Percentiles rank a stretch among this genome's conserved stretches.
These are phyloP conservation scores for Fusarium sulawesiense DNA, from an alignment of 2,329 filamentous ascomycete species.

Conservation along the genomic window DNA sequence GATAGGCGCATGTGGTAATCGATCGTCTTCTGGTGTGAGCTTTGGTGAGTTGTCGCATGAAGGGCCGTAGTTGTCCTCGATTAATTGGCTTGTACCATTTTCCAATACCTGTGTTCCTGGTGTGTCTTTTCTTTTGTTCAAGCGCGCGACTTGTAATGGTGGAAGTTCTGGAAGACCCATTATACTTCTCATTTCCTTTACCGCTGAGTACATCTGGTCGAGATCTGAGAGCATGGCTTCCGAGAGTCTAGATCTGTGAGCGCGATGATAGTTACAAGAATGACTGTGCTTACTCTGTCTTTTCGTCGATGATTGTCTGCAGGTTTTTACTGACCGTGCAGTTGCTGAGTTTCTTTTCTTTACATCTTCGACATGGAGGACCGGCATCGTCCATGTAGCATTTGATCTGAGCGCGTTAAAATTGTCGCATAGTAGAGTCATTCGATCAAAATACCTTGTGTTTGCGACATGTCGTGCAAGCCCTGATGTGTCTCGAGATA, in stretches of 20 bases:
- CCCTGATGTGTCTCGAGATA: slow-evolving; percentile 55
- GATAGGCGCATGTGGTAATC: slow-evolving; percentile 53
- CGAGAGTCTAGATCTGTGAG: slow-evolving; percentile 5
- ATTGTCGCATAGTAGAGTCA: fast-evolving
- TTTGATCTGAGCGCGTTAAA: slow-evolving; percentile 48
- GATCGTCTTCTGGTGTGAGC: slow-evolving; percentile 48
- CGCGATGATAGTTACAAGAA: fast-evolving
- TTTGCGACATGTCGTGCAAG: slow-evolving; percentile 55
- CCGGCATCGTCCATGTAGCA: slow-evolving; percentile 56
- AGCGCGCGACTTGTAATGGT: slow-evolving; percentile 30
- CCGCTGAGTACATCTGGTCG: slow-evolving; percentile 41
- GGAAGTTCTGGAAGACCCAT: slow-evolving; percentile 42
- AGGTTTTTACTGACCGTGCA: slow-evolving; percentile 57
- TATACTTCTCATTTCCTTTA: slow-evolving; percentile 41
- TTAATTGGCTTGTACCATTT: neutral
- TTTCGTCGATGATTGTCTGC: slow-evolving; percentile 56
- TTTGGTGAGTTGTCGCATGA: slow-evolving; percentile 47
- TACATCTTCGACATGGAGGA: slow-evolving; percentile 53
- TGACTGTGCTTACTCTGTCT: slow-evolving; percentile 48
- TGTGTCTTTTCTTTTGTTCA: slow-evolving; percentile 26
- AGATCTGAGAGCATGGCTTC: slow-evolving; percentile 41
- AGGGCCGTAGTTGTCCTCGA: slow-evolving; percentile 37
- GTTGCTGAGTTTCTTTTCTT: slow-evolving; percentile 51
- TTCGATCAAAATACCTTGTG: slow-evolving; percentile 47
- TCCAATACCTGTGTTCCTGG: neutral